A percentile compares a stretch with the other conserved stretches of the same genome.
These are phyloP conservation scores for Potentilla sterilis DNA, from an alignment of 306 rosid genomes.

Conservation along the genomic window DNA sequence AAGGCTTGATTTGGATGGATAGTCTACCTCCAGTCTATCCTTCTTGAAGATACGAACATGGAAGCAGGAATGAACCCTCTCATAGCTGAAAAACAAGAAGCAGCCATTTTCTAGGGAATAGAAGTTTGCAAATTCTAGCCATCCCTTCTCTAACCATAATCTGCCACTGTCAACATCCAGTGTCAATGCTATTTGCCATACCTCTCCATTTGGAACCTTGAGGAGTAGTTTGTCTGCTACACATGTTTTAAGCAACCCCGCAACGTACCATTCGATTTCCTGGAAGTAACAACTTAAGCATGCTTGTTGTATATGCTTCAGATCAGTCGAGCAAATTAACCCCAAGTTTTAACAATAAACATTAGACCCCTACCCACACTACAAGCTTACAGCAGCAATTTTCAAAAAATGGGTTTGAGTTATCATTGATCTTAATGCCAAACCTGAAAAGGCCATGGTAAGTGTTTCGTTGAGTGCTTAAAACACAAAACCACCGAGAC, in stretches of 20 bases:
- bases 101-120: not conserved
- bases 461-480: too few species aligned
- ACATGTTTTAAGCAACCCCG: not conserved
- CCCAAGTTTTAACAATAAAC: too few species aligned
- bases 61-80: not conserved
- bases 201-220: slow-evolving; percentile 3
- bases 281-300: not conserved
- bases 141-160: slow-evolving; percentile 9
- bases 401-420: too few species aligned
- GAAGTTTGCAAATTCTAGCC: slow-evolving; percentile 11
- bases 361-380: not conserved
- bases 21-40: not conserved
- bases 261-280: not conserved
- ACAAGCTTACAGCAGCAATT: not conserved
- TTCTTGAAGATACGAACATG: not conserved
- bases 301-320: too few species aligned
- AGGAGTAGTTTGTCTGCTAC: not conserved
- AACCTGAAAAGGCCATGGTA: too few species aligned
- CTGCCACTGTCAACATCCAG: not conserved
- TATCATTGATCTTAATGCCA: too few species aligned
- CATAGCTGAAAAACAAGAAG: slow-evolving; percentile 11
- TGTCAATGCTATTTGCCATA: slow-evolving; percentile 1
- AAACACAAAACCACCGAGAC: too few species aligned
- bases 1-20: slow-evolving; percentile 11
- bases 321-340: too few species aligned